phyloP scores from a whole-genome alignment of 441 rosid genomes.

The Geranium incanum region DNA sequence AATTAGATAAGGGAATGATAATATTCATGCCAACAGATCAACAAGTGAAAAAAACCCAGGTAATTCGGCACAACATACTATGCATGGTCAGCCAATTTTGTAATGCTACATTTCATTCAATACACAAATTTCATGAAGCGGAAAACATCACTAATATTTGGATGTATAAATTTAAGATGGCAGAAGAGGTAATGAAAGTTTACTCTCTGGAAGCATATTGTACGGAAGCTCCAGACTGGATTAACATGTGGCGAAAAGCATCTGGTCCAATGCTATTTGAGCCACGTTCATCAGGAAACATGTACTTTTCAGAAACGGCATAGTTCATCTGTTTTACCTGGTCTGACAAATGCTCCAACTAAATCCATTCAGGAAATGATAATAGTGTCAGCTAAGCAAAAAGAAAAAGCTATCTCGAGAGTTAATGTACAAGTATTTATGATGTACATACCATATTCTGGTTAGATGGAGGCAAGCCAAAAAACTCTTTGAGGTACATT shows the following conservation, averaged over 20 bases:
- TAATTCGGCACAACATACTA: neutral
- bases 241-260: constrained; percentile 47
- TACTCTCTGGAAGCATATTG: constrained; percentile 63
- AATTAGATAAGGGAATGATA: neutral
- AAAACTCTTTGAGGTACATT: constrained; percentile 58
- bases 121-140: neutral
- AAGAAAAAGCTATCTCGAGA: constrained; percentile 12
- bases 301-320: constrained; percentile 50
- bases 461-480: constrained; percentile 47
- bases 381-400: constrained; percentile 15
- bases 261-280: constrained; percentile 46
- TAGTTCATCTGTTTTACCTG: constrained; percentile 39
- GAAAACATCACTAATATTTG: neutral
- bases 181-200: constrained; percentile 16
- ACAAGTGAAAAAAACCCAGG: neutral
- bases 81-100: constrained; percentile 1
- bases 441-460: constrained; percentile 41
- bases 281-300: constrained; percentile 52
- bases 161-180: neutral
- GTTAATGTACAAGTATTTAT: constrained; percentile 10
- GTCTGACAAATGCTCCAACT: constrained; percentile 41
- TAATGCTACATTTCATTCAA: neutral
- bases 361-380: constrained; percentile 23
- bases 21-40: constrained; percentile 3
- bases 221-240: constrained; percentile 58